Percentiles rank a stretch among this genome's conserved stretches.
These are phyloP conservation scores for Saccharomycopsis babjevae DNA, from an alignment of 805 yeast species.

Conservation along the genomic window DNA sequence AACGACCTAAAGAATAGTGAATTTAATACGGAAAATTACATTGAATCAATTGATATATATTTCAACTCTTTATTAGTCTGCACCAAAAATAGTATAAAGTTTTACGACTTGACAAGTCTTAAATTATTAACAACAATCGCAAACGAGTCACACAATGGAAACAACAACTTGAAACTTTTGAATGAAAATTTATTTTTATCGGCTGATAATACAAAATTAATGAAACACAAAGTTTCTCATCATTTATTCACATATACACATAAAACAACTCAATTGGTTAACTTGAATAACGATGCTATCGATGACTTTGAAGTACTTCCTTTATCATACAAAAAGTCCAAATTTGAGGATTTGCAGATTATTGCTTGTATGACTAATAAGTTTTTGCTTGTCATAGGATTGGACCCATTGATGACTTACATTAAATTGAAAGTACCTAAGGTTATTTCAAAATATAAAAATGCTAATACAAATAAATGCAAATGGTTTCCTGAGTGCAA, in stretches of 20 bases:
- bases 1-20: conserved; percentile 30
- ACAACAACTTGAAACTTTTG: conserved; percentile 31
- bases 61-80: conserved; percentile 46
- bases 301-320: conserved; percentile 43
- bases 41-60: conserved; percentile 59
- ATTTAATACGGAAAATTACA: conserved; percentile 40
- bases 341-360: conserved; percentile 48
- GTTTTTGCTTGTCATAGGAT: conserved; percentile 42
- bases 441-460: conserved; percentile 19
- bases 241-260: not conserved
- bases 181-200: not conserved
- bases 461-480: conserved; percentile 33
- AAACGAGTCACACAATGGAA: conserved; percentile 28
- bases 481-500: conserved; percentile 53
- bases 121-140: conserved; percentile 41
- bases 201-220: not conserved
- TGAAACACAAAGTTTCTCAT: not conserved
- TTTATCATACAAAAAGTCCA: conserved; percentile 42
- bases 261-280: not conserved
- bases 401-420: conserved; percentile 43
- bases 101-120: conserved; percentile 38
- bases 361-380: conserved; percentile 47
- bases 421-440: conserved; percentile 42
- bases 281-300: not conserved
- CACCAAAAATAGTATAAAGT: conserved; percentile 51